Base-by-base conservation (phyloP, 352 stramenopile species). In the Globisporangium emineosum region DNA sequence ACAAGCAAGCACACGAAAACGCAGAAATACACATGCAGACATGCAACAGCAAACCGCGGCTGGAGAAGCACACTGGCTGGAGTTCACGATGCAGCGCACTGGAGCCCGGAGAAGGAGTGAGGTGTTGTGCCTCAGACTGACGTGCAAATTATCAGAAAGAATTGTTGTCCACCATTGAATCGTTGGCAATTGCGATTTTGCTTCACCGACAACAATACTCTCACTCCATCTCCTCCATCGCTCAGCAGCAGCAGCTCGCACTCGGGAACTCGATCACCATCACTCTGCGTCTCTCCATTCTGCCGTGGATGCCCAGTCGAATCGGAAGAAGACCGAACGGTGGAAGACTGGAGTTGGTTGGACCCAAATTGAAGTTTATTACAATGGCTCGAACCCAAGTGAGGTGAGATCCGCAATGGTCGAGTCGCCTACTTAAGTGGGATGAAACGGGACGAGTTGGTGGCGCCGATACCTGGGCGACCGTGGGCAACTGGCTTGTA, bases 381-480 rank as follows among this genome's bases (percentile, higher is more conserved):
- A 91, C 80, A 89, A 88, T 89, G 83, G 80, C 79, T 88, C 78
- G 79, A 85, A 75, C 73, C 73, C 73, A 61, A 73, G 45, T 21
- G 58, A 68, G 65, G 73, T 65, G 77, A 76, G 69, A 53, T 73
- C 56, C 50, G 75, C 56, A 59, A 72, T 56, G 63, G 60, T 63
- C 8, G 37, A 66, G 33, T 58, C 52, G 49, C 57, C 64, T 98
- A 99, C 79, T 99, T 99, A 78, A 99, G 97, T 74, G 98, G 98
- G 80, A 99, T 99, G 90, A 99, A 99, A 80, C 97, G 93, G 63
- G 91, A 96, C 79, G 94, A 93, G 83, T 98, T 97, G 60, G 96
- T 98, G 56, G 96, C 97, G 64, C 96, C 98, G 70, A 99, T 99
- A 96, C 97, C 97, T 70, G 97, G 97, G 83, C 97, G 96, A 86